phyloP scores from a whole-genome alignment of 2,329 filamentous ascomycete genomes.

The Chrysoporthe austroafricana region DNA sequence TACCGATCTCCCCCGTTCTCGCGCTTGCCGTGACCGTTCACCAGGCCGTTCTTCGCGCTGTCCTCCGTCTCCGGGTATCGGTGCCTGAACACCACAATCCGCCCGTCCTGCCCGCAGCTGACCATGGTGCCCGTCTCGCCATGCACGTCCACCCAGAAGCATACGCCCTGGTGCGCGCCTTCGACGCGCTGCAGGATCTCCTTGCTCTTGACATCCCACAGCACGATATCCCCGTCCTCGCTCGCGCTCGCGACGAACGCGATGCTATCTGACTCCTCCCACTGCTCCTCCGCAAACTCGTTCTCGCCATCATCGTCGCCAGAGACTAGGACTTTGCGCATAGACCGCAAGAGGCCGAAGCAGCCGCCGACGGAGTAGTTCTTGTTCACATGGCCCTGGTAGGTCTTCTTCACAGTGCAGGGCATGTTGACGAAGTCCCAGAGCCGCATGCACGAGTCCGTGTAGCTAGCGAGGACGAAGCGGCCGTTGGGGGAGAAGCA shows the following conservation, averaged over 20 bases:
- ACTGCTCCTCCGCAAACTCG: constrained; percentile 29
- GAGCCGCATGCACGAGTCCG: constrained; percentile 86
- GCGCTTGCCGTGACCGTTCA: constrained; percentile 6
- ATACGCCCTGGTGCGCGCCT: constrained; percentile 59
- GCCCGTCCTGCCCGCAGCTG: constrained; percentile 59
- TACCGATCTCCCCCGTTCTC: background rate
- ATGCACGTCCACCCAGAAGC: constrained; percentile 68
- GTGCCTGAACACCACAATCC: constrained; percentile 53
- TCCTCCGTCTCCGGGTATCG: constrained; percentile 13
- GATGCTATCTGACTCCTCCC: constrained; percentile 34
- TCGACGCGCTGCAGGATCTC: constrained; percentile 72
- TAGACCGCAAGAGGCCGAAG: constrained; percentile 64
- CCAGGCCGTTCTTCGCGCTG: background rate
- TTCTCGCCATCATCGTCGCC: constrained; percentile 13
- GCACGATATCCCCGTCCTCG: constrained; percentile 81
- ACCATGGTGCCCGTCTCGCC: constrained; percentile 55
- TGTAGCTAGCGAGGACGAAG: constrained; percentile 87
- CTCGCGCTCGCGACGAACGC: constrained; percentile 80
- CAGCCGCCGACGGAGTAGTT: constrained; percentile 84
- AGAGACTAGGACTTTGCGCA: constrained; percentile 25
- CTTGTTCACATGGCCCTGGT: constrained; percentile 86
- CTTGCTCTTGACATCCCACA: constrained; percentile 92
- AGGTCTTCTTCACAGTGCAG: constrained; percentile 85
- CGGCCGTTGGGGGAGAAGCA: constrained; percentile 94
- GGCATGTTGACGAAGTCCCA: constrained; percentile 91